These are phyloP conservation scores for Pontederia crassipes DNA, from an alignment of 176 grass and related monocot species.

Conservation along the genomic window DNA sequence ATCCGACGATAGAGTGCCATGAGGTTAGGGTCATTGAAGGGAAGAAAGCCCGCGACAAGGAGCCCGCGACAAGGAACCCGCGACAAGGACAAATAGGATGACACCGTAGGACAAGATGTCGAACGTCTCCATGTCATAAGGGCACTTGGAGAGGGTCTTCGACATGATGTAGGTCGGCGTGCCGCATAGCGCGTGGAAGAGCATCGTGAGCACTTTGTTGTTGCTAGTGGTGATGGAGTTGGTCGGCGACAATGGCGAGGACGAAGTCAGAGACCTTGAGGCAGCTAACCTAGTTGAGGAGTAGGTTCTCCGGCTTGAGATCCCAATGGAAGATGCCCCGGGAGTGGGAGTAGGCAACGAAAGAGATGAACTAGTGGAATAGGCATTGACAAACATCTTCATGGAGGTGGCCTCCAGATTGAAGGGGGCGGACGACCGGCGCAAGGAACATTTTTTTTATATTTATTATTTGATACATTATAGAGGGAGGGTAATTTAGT, in stretches of 20 bases:
- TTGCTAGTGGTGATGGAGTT: too few relatives aligned
- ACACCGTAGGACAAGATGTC: conserved; percentile 41
- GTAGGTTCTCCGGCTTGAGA: conserved; percentile 27
- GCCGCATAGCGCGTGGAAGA: conserved; percentile 28
- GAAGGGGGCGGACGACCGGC: conserved; percentile 20
- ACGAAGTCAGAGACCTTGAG: conserved; percentile 26
- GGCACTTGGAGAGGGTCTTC: too few relatives aligned
- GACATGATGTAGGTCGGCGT: conserved; percentile 31
- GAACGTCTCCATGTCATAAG: conserved; percentile 24
- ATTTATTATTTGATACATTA: too few relatives aligned
- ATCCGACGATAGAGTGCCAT: conserved; percentile 31
- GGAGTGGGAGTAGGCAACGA: too few relatives aligned
- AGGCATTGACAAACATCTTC: conserved; percentile 17
- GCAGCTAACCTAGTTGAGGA: conserved; percentile 19
- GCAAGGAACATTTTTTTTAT: too few relatives aligned
- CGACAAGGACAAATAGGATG: conserved; percentile 39
- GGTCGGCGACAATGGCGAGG: not conserved
- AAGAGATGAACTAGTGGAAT: conserved; percentile 31
- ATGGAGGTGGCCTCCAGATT: conserved; percentile 1
- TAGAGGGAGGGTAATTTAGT: too few relatives aligned
- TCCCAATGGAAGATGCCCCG: conserved; percentile 27
- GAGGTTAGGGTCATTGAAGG: conserved; percentile 34
- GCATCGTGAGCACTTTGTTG: not conserved
- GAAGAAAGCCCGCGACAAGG: conserved; percentile 31
- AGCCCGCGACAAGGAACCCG: too few relatives aligned